A percentile compares a stretch with the other conserved stretches of the same genome.
phyloP scores from a whole-genome alignment of 176 grass and related monocot genomes.

The Oryza nivara region DNA sequence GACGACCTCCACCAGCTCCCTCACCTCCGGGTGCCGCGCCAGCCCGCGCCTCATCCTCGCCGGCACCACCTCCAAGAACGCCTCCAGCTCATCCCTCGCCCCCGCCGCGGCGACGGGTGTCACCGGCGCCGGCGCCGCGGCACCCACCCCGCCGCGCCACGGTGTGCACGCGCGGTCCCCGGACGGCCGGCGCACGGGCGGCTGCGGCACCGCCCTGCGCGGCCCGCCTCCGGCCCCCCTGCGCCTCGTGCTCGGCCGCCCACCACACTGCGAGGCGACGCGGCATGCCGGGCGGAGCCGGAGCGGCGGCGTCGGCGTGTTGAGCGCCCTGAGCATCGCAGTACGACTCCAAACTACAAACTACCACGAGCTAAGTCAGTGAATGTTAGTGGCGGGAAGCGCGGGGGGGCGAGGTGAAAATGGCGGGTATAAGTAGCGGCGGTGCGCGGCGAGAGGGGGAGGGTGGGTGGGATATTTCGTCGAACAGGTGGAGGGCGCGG shows the following conservation, averaged over 20 bases:
- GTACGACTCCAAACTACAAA: too few relatives aligned
- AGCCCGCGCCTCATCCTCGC: conserved; percentile 77
- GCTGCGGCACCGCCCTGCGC: conserved; percentile 65
- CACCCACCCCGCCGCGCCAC: conserved; percentile 39
- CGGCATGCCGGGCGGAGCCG: conserved; percentile 59
- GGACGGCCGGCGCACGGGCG: conserved; percentile 69
- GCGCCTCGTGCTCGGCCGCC: conserved; percentile 21
- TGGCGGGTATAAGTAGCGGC: conserved; percentile 42
- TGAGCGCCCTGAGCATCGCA: conserved; percentile 66
- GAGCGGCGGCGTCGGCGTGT: conserved; percentile 53
- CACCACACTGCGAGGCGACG: conserved; percentile 37
- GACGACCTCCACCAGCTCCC: conserved; percentile 91
- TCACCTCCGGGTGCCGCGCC: conserved; percentile 62
- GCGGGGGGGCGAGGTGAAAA: not conserved
- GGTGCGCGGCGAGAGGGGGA: not conserved
- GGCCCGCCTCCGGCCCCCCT: not conserved
- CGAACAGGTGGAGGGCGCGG: conserved; percentile 55
- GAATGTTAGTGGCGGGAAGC: not conserved
- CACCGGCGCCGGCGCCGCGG: not conserved
- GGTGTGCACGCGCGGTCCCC: conserved; percentile 48
- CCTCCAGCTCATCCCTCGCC: conserved; percentile 59
- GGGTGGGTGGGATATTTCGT: conserved; percentile 59
- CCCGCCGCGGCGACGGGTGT: not conserved
- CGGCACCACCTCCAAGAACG: conserved; percentile 84
- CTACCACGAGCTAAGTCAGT: not conserved